Percentiles rank a stretch among this genome's conserved stretches.
These are phyloP conservation scores for Marasmius tenuissimus DNA, from an alignment of 1,284 basidiomycete genomes.

Conservation along the genomic window DNA sequence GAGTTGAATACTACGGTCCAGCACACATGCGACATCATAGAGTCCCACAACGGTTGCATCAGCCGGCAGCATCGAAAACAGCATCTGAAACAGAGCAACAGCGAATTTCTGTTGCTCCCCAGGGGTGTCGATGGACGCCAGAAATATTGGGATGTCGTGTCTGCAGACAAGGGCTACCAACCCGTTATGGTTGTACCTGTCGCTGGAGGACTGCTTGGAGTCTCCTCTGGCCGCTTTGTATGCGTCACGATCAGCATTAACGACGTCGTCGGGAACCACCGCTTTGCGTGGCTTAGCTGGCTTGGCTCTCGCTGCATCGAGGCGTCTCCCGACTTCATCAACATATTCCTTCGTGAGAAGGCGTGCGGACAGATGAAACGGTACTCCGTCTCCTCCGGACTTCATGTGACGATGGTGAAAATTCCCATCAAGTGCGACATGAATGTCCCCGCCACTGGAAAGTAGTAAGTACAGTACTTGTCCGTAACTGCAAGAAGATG, in stretches of 20 bases:
- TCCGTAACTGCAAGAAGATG: not conserved
- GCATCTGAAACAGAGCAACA: too few relatives aligned
- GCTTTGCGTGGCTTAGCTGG: not conserved
- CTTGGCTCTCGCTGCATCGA: not conserved
- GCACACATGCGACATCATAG: too few relatives aligned
- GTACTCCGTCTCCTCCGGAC: constrained; percentile 1
- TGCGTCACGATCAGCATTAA: constrained; percentile 16
- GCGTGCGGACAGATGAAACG: constrained; percentile 2
- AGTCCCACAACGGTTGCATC: too few relatives aligned
- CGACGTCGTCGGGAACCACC: constrained; percentile 7
- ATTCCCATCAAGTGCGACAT: constrained; percentile 10
- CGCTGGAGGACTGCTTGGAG: not conserved
- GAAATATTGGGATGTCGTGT: not conserved
- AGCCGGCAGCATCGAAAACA: too few relatives aligned
- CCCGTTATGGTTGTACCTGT: not conserved
- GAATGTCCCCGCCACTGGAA: not conserved
- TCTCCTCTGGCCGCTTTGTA: constrained; percentile 14
- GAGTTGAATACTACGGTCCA: too few relatives aligned
- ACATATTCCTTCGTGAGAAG: constrained; percentile 1
- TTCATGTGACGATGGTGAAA: constrained; percentile 11
- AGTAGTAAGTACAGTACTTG: not conserved
- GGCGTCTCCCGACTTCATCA: constrained; percentile 2
- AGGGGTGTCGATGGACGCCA: not conserved
- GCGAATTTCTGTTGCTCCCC: too few relatives aligned
- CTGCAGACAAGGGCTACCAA: not conserved